These are phyloP conservation scores for Fomitopsis betulina DNA, from an alignment of 1,284 basidiomycete species.

Conservation along the genomic window DNA sequence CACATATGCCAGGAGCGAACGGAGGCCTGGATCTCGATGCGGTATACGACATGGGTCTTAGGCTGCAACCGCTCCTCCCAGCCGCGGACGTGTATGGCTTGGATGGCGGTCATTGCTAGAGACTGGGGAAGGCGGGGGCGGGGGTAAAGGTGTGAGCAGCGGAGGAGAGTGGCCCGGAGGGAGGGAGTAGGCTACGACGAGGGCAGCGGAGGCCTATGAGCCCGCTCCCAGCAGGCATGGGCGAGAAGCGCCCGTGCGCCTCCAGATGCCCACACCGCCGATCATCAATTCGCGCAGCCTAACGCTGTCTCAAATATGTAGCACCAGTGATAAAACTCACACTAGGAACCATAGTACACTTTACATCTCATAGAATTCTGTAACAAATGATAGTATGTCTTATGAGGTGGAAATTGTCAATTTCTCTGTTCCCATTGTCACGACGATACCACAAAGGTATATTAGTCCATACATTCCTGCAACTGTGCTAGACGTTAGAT, in stretches of 20 bases:
- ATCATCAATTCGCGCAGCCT: too few species aligned
- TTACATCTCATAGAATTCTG: too few species aligned
- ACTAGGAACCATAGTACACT: too few species aligned
- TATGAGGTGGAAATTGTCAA: too few species aligned
- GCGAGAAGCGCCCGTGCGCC: not conserved
- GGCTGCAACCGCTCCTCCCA: conserved; percentile 64
- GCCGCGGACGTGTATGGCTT: conserved; percentile 63
- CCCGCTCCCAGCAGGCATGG: not conserved
- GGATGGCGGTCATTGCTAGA: conserved; percentile 59
- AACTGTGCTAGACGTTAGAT: conserved; percentile 11
- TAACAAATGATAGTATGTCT: too few species aligned
- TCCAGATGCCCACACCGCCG: not conserved
- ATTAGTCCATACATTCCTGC: conserved; percentile 13
- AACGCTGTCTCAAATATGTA: too few species aligned
- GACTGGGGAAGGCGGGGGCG: not conserved
- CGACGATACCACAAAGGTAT: conserved; percentile 3
- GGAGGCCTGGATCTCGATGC: conserved; percentile 75
- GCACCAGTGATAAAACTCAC: too few species aligned
- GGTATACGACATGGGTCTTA: conserved; percentile 77
- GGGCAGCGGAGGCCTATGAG: not conserved
- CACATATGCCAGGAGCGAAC: conserved; percentile 91
- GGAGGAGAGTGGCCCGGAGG: not conserved
- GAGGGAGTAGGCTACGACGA: not conserved
- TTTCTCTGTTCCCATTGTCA: not conserved
- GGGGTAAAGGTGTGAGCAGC: not conserved